Evolutionary conservation across 139 green algal species (phyloP).

Genomic region (Micractinium sp.): DNA sequence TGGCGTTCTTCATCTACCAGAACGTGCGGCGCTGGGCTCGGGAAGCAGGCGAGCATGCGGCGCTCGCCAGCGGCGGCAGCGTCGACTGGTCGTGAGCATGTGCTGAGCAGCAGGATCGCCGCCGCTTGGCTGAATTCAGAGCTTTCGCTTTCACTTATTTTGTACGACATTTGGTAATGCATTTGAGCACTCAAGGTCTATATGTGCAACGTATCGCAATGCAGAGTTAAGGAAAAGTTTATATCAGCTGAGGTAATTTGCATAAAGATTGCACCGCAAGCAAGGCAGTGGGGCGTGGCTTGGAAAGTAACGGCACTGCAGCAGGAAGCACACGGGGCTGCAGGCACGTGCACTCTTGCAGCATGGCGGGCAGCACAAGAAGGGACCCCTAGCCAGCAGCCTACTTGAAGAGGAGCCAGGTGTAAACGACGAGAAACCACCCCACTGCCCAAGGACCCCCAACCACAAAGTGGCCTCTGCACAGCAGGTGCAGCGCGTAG

Average conservation of each 20-base stretch:
- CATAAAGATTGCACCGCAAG: too few species aligned
- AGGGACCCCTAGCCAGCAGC: not conserved
- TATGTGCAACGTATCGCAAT: too few species aligned
- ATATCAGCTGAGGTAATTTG: too few species aligned
- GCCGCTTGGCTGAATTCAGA: not conserved
- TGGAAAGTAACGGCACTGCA: too few species aligned
- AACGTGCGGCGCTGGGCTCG: conserved; percentile 36
- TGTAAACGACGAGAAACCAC: not conserved
- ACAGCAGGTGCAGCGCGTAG: not conserved
- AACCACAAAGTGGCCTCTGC: not conserved
- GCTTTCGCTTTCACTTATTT: not conserved
- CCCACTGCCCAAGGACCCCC: too few species aligned
- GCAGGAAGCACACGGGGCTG: too few species aligned
- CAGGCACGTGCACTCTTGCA: too few species aligned
- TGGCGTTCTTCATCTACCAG: conserved; percentile 30
- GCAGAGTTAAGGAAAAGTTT: too few species aligned
- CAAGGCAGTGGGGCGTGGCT: too few species aligned
- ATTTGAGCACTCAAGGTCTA: too few species aligned
- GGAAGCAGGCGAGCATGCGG: not conserved
- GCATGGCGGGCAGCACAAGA: too few species aligned
- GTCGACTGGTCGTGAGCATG: not conserved
- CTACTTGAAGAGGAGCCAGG: not conserved
- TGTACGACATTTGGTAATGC: too few species aligned
- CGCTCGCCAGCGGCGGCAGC: not conserved
- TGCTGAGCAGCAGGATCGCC: not conserved